These are phyloP conservation scores for Strigomonas oncopelti DNA, from an alignment of 208 protist genomes.

Conservation along the genomic window DNA sequence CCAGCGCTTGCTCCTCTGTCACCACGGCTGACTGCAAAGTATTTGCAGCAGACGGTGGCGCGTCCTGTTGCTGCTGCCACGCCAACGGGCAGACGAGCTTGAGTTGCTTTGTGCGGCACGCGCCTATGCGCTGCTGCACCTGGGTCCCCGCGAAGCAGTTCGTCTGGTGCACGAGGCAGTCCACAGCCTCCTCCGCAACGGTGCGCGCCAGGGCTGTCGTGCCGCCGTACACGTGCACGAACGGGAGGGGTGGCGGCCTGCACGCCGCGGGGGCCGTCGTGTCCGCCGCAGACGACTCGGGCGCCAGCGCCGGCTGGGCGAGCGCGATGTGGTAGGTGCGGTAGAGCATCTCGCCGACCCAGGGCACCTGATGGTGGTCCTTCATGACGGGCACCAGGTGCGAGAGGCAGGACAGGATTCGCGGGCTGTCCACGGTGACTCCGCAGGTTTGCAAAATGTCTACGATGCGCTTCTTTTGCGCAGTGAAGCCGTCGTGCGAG, in stretches of 20 bases:
- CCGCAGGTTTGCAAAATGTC: slow-evolving; percentile 38
- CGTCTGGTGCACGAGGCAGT: slow-evolving; percentile 32
- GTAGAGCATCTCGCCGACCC: slow-evolving; percentile 35
- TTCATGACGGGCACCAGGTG: slow-evolving; percentile 45
- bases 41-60: neutral
- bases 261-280: neutral
- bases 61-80: neutral
- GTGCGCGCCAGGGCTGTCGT: slow-evolving; percentile 43
- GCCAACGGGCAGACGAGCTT: slow-evolving; percentile 11
- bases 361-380: slow-evolving; percentile 30
- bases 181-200: slow-evolving; percentile 56
- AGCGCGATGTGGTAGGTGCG: slow-evolving; percentile 50
- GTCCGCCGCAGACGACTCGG: neutral
- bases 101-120: slow-evolving; percentile 37
- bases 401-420: slow-evolving; percentile 65
- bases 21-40: neutral
- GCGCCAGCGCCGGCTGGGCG: slow-evolving; percentile 8
- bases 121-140: slow-evolving; percentile 1
- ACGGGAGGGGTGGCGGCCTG: slow-evolving; percentile 2
- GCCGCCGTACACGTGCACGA: slow-evolving; percentile 76
- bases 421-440: slow-evolving; percentile 30
- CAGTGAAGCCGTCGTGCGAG: slow-evolving; percentile 27
- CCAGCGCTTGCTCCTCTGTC: slow-evolving; percentile 6
- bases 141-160: slow-evolving; percentile 16
- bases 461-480: slow-evolving; percentile 33